A percentile compares a stretch with the other conserved stretches of the same genome.
Evolutionary conservation across 1,284 basidiomycete species (phyloP).

Genomic region (Cutaneotrichosporon cutaneum): DNA sequence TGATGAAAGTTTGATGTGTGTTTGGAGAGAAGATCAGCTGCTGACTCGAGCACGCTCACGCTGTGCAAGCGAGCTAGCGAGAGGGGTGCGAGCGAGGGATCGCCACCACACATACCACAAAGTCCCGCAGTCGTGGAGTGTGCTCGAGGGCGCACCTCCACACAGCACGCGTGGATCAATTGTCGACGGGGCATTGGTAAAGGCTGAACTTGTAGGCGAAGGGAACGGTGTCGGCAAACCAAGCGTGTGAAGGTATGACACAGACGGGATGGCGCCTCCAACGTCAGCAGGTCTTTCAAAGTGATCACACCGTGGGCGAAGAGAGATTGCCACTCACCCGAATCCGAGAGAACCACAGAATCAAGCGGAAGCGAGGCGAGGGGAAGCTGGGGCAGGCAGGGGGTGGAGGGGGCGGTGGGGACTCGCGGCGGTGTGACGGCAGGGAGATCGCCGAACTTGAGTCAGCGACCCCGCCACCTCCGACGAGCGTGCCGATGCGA

Average conservation of each 20-base stretch:
- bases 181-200: not conserved
- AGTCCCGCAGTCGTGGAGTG: not conserved
- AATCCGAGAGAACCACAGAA: no score
- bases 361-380: no score
- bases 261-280: no score
- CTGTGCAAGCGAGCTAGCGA: not conserved
- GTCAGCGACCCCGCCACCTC: not conserved
- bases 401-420: not conserved
- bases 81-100: not conserved
- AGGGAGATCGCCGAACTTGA: not conserved
- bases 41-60: not conserved
- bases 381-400: not conserved
- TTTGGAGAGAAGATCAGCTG: not conserved
- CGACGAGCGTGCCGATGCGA: no score
- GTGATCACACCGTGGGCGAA: no score
- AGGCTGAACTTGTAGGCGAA: not conserved
- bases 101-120: not conserved
- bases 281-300: no score
- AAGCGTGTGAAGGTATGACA: no score
- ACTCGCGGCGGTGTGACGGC: not conserved
- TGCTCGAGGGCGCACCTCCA: not conserved
- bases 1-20: not conserved
- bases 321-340: no score
- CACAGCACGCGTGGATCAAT: not conserved
- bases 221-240: not conserved